These are phyloP conservation scores for Jasminum sambac DNA, from an alignment of 257 asterid species.

Conservation along the genomic window DNA sequence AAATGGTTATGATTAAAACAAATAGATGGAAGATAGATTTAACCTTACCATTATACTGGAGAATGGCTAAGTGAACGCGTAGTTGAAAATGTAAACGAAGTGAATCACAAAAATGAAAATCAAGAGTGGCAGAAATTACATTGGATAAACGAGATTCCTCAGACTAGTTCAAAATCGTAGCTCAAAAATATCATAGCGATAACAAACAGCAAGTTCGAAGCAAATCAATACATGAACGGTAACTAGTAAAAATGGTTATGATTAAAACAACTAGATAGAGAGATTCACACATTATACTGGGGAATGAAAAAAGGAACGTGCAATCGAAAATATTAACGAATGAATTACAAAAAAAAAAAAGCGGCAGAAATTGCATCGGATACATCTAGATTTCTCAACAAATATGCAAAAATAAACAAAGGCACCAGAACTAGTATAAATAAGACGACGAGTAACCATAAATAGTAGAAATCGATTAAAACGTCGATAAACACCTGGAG, in stretches of 20 bases:
- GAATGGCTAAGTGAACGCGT: not conserved
- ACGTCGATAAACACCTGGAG: slow-evolving; percentile 38
- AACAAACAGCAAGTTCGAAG: not conserved
- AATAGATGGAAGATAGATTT: not conserved
- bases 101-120: not conserved
- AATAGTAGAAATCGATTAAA: not conserved
- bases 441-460: too few species aligned
- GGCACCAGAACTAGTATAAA: not conserved
- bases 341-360: not conserved
- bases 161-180: not conserved
- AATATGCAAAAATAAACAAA: slow-evolving; percentile 4
- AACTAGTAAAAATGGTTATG: not conserved
- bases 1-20: not conserved
- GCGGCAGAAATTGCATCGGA: not conserved
- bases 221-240: not conserved
- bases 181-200: not conserved
- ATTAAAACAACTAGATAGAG: not conserved
- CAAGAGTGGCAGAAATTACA: not conserved
- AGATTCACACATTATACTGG: not conserved
- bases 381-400: not conserved
- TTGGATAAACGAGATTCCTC: not conserved
- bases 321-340: not conserved
- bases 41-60: not conserved
- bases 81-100: not conserved
- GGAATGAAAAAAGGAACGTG: not conserved